A percentile compares a stretch with the other conserved stretches of the same genome.
phyloP scores from a whole-genome alignment of 78 protist species.

The Protostelium mycophagum region DNA sequence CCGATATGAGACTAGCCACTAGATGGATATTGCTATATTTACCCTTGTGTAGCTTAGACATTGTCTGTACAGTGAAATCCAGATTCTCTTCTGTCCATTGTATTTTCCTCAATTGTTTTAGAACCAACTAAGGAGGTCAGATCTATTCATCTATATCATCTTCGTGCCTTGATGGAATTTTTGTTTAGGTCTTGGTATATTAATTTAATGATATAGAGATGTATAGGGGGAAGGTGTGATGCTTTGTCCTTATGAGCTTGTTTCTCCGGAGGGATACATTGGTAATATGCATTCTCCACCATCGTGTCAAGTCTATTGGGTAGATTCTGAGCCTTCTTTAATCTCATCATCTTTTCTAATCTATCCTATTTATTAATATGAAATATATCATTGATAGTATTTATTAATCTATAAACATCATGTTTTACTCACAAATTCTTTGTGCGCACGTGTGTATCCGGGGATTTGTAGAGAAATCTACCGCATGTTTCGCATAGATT shows the following conservation, averaged over 20 bases:
- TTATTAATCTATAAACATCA: too few relatives aligned
- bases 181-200: background rate
- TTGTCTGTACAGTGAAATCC: conserved; percentile 1
- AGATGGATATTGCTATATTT: conserved; percentile 46
- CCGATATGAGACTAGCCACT: conserved; percentile 53
- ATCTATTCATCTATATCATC: background rate
- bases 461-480: conserved; percentile 48
- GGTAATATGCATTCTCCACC: conserved; percentile 26
- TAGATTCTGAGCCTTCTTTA: conserved; percentile 46
- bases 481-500: conserved; percentile 71
- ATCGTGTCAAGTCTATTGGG: conserved; percentile 33
- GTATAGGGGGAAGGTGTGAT: background rate
- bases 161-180: background rate
- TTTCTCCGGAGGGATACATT: conserved; percentile 34
- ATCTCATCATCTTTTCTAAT: conserved; percentile 27
- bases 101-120: conserved; percentile 15
- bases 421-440: conserved; percentile 31
- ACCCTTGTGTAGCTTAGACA: conserved; percentile 39
- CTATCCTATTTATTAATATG: too few relatives aligned
- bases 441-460: conserved; percentile 55
- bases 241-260: background rate
- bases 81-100: conserved; percentile 24
- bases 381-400: too few relatives aligned
- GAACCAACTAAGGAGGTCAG: background rate
- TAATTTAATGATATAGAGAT: background rate